These are phyloP conservation scores for Didymella pomorum DNA, from an alignment of 2,329 filamentous ascomycete species.

Conservation along the genomic window DNA sequence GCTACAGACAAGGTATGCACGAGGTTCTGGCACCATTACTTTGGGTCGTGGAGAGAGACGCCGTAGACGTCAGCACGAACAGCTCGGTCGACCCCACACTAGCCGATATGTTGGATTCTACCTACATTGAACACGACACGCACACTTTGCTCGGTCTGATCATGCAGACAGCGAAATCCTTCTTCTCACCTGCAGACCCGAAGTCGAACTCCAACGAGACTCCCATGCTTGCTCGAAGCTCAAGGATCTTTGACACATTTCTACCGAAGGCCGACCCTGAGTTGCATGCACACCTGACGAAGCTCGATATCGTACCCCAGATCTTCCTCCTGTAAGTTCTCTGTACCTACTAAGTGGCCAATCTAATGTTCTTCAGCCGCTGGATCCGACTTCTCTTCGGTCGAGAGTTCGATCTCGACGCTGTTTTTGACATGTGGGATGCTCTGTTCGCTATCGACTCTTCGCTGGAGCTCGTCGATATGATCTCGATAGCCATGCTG, in stretches of 20 bases:
- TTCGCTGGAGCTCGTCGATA: slow-evolving; percentile 79
- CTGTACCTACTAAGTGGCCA: background rate
- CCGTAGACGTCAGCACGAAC: slow-evolving; percentile 62
- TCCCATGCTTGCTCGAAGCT: slow-evolving; percentile 84
- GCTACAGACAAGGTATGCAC: slow-evolving; percentile 99
- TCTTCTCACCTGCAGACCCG: slow-evolving; percentile 74
- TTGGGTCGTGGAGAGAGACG: slow-evolving; percentile 83
- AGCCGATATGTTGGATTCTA: slow-evolving; percentile 68
- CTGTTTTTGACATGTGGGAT: slow-evolving; percentile 89
- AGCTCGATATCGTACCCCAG: slow-evolving; percentile 90
- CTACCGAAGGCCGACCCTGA: slow-evolving; percentile 83
- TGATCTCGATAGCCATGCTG: slow-evolving; percentile 94
- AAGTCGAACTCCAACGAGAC: slow-evolving; percentile 55
- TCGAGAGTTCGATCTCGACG: slow-evolving; percentile 88
- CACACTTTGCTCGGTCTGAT: slow-evolving; percentile 85
- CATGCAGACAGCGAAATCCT: slow-evolving; percentile 86
- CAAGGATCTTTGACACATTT: slow-evolving; percentile 83
- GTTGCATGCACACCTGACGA: slow-evolving; percentile 78
- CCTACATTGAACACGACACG: slow-evolving; percentile 87
- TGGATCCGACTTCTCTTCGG: slow-evolving; percentile 95
- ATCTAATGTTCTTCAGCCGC: slow-evolving; percentile 63
- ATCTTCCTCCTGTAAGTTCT: slow-evolving; percentile 85
- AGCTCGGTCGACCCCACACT: slow-evolving; percentile 35
- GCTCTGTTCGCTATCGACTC: slow-evolving; percentile 87
- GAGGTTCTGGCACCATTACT: slow-evolving; percentile 90